phyloP scores from a whole-genome alignment of 441 rosid species.

The Dalechampia spathulata region DNA sequence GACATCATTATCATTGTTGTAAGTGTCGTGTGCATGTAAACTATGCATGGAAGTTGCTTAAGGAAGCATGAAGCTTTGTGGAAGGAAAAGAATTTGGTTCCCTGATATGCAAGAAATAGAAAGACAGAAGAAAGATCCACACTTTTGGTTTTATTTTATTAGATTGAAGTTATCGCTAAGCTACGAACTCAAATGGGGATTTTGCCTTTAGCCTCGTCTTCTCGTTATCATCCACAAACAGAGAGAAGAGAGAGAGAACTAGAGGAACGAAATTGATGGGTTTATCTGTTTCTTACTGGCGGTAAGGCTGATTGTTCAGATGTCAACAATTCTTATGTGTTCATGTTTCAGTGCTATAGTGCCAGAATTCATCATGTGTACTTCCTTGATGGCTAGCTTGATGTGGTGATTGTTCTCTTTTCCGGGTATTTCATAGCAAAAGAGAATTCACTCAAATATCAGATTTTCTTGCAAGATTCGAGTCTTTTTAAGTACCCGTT shows the following conservation, averaged over 20 bases:
- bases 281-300: slow-evolving; percentile 57
- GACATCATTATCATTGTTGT: no score
- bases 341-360: slow-evolving; percentile 67
- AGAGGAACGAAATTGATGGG: slow-evolving; percentile 60
- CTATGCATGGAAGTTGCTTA: no score
- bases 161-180: no score
- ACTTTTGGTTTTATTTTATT: no score
- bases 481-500: slow-evolving; percentile 75
- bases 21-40: no score
- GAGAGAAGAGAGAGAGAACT: slow-evolving; percentile 64
- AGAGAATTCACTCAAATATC: slow-evolving; percentile 60
- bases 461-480: slow-evolving; percentile 72
- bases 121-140: no score
- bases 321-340: slow-evolving; percentile 80
- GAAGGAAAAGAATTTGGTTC: no score
- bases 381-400: slow-evolving; percentile 52
- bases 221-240: slow-evolving; percentile 65
- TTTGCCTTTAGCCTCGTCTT: slow-evolving; percentile 77
- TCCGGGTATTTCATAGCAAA: slow-evolving; percentile 78
- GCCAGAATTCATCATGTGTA: slow-evolving; percentile 71
- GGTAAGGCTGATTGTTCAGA: slow-evolving; percentile 55
- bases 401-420: slow-evolving; percentile 72
- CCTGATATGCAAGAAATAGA: no score
- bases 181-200: slow-evolving; percentile 60
- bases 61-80: no score